A percentile compares a stretch with the other conserved stretches of the same genome.
These are phyloP conservation scores for Moesziomyces sp. DNA, from an alignment of 1,284 basidiomycete species.

Conservation along the genomic window DNA sequence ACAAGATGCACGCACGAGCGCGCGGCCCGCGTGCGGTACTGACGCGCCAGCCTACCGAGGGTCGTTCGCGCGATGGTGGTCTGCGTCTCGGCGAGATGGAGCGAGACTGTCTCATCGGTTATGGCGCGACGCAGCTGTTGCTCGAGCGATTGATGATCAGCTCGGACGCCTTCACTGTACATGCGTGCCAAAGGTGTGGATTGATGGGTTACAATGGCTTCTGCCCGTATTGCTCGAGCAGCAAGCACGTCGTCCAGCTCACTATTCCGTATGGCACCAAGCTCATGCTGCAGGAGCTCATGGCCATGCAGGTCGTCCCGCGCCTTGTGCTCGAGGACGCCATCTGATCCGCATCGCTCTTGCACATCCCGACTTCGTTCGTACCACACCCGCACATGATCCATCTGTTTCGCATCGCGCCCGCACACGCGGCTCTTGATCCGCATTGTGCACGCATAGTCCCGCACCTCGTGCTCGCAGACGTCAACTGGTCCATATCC, in stretches of 20 bases:
- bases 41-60: slow-evolving; percentile 97
- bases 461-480: no score
- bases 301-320: slow-evolving; percentile 70
- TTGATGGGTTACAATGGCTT: slow-evolving; percentile 85
- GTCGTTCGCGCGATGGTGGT: slow-evolving; percentile 95
- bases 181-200: slow-evolving; percentile 93
- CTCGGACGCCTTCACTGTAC: slow-evolving; percentile 93
- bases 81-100: slow-evolving; percentile 99
- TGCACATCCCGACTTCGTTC: no score
- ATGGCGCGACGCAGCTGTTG: slow-evolving; percentile 85
- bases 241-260: slow-evolving; percentile 92
- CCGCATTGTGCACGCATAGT: no score
- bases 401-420: no score
- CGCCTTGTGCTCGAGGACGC: slow-evolving; percentile 68
- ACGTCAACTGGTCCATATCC: no score
- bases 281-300: slow-evolving; percentile 92
- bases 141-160: slow-evolving; percentile 94
- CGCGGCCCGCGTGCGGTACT: slow-evolving; percentile 95
- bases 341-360: slow-evolving; percentile 8
- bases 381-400: no score
- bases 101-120: slow-evolving; percentile 77
- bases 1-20: slow-evolving; percentile 93
- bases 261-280: slow-evolving; percentile 99
- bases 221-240: slow-evolving; percentile 81
- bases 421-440: no score